These are phyloP conservation scores for Fraxinus anomala DNA, from an alignment of 257 asterid genomes.

Conservation along the genomic window DNA sequence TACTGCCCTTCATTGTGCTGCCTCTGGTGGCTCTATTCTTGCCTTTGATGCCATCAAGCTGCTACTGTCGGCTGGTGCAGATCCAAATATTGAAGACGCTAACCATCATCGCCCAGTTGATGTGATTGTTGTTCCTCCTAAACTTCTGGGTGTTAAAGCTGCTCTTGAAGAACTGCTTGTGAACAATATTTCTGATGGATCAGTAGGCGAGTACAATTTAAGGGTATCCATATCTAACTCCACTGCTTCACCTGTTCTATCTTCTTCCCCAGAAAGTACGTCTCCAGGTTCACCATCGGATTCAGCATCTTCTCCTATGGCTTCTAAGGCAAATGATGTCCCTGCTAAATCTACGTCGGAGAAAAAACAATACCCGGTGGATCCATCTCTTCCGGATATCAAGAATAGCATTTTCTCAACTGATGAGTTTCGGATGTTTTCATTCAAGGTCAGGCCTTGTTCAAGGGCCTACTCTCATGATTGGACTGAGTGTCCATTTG, in stretches of 20 bases:
- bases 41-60: slow-evolving; percentile 58
- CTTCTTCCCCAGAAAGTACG: slow-evolving; percentile 63
- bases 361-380: slow-evolving; percentile 85
- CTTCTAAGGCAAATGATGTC: slow-evolving; percentile 41
- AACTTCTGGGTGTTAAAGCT: slow-evolving; percentile 45
- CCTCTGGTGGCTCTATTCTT: slow-evolving; percentile 69
- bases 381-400: slow-evolving; percentile 92
- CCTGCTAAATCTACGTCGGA: slow-evolving; percentile 49
- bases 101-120: slow-evolving; percentile 64
- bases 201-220: slow-evolving; percentile 48
- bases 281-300: slow-evolving; percentile 74
- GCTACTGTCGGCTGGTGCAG: slow-evolving; percentile 86
- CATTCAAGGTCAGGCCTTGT: slow-evolving; percentile 92
- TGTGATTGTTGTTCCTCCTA: slow-evolving; percentile 64
- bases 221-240: slow-evolving; percentile 45
- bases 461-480: slow-evolving; percentile 98
- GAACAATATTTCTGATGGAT: slow-evolving; percentile 64
- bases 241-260: slow-evolving; percentile 59
- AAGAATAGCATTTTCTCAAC: slow-evolving; percentile 78
- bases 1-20: slow-evolving; percentile 97
- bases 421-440: slow-evolving; percentile 92
- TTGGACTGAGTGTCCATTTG: slow-evolving; percentile 98
- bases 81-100: slow-evolving; percentile 75
- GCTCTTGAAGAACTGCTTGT: slow-evolving; percentile 64
- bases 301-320: slow-evolving; percentile 48